Conservation (phyloP, 768 basidiomycete species). For the Cantharellus anzutake region DNA sequence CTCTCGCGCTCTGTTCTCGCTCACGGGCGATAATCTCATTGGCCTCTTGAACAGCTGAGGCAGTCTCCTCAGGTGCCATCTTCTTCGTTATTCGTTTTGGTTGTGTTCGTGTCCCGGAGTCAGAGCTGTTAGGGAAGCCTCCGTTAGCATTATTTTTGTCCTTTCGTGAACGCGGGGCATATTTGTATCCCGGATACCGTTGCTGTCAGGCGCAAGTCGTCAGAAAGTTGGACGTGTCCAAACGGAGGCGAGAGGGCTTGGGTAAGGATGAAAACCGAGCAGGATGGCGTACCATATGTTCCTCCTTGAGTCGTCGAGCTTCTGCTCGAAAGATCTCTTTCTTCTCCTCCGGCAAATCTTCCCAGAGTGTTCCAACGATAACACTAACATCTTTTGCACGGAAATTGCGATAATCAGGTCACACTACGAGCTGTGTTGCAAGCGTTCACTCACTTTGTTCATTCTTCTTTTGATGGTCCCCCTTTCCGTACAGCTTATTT, state of each 20-base stretch:
- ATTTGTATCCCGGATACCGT: slow-evolving; percentile 1
- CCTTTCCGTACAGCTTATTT: neutral
- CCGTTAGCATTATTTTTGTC: neutral
- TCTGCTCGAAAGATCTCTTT: slow-evolving; percentile 1
- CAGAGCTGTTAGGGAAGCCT: neutral
- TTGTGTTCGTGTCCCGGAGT: neutral
- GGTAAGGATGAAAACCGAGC: neutral
- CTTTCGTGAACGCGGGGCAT: neutral
- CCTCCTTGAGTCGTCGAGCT: neutral
- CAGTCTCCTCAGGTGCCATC: neutral
- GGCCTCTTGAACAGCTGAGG: neutral
- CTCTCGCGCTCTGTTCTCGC: neutral
- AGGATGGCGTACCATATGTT: neutral
- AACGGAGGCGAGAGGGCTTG: neutral
- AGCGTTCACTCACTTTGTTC: neutral
- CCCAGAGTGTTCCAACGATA: slow-evolving; percentile 1
- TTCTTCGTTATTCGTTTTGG: neutral
- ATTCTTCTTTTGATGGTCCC: neutral
- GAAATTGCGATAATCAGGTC: neutral
- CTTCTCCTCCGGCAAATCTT: slow-evolving; percentile 1
- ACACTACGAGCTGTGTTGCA: neutral
- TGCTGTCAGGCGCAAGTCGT: neutral
- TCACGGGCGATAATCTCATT: neutral
- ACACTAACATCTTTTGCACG: neutral
- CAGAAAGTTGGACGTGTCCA: neutral